These are phyloP conservation scores for Mortierella sp. DNA, from an alignment of 371 early-diverging fungal species.

Conservation along the genomic window DNA sequence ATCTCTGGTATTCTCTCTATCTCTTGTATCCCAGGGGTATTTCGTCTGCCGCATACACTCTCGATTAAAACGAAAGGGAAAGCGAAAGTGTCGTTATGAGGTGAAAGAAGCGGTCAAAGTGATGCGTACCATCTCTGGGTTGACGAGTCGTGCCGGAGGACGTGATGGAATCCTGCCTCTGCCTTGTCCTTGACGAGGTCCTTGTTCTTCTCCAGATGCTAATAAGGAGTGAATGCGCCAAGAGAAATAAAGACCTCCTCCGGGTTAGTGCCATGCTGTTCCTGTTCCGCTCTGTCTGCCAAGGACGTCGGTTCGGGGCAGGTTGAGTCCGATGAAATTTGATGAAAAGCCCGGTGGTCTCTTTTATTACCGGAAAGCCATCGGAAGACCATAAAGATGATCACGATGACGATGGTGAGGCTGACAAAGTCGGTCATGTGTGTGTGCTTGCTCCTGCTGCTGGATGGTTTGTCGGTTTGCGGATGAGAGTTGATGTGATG, in stretches of 20 bases:
- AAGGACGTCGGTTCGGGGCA: not conserved
- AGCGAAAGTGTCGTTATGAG: not conserved
- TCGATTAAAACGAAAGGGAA: not conserved
- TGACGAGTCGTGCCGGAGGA: conserved; percentile 65
- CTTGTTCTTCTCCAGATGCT: conserved; percentile 59
- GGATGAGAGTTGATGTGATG: not conserved
- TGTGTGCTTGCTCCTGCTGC: not conserved
- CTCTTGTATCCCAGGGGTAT: not conserved
- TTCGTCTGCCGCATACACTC: not conserved
- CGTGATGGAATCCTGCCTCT: conserved; percentile 59
- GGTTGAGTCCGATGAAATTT: not conserved
- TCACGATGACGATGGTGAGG: conserved; percentile 78
- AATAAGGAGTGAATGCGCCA: not conserved
- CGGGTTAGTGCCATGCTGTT: not conserved
- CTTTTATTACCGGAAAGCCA: conserved; percentile 75
- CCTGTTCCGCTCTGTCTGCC: not conserved
- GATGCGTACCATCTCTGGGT: conserved; percentile 71
- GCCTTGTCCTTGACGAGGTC: conserved; percentile 58
- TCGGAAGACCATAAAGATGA: conserved; percentile 79
- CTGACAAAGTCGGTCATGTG: conserved; percentile 83
- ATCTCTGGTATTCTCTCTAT: not conserved
- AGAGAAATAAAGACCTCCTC: not conserved
- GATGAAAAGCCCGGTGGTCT: not conserved
- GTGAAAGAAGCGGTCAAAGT: not conserved
- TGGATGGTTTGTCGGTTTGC: not conserved